These are phyloP conservation scores for Macrophomina tecta DNA, from an alignment of 2,329 filamentous ascomycete species.

Conservation along the genomic window DNA sequence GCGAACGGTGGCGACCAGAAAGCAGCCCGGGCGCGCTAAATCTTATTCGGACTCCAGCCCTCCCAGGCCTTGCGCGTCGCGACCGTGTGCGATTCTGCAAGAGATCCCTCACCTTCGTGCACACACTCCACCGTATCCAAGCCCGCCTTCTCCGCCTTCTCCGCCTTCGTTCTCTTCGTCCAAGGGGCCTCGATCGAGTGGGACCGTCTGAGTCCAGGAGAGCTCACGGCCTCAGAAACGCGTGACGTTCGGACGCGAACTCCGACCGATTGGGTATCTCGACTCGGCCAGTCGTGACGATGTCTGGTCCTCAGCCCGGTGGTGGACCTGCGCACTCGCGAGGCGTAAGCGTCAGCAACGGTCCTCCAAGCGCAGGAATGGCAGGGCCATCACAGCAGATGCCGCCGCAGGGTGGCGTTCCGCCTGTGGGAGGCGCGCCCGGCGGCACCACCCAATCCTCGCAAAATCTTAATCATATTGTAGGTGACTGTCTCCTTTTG, in stretches of 20 bases:
- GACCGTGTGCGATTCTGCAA: constrained; percentile 12
- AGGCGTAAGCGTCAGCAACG: constrained; percentile 50
- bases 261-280: constrained; percentile 27
- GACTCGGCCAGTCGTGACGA: constrained; percentile 33
- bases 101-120: background rate
- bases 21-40: constrained; percentile 26
- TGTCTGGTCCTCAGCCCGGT: constrained; percentile 46
- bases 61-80: constrained; percentile 3
- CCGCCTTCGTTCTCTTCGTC: background rate
- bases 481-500: constrained; percentile 59
- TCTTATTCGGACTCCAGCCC: constrained; percentile 22
- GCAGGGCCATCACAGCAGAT: constrained; percentile 49
- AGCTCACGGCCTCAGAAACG: constrained; percentile 34
- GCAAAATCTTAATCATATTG: constrained; percentile 94
- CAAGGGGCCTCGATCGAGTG: background rate
- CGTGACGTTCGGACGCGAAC: constrained; percentile 32
- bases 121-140: background rate
- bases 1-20: constrained; percentile 14
- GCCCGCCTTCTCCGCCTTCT: background rate
- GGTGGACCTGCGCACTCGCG: constrained; percentile 39
- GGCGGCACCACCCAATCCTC: constrained; percentile 68
- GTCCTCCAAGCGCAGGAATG: constrained; percentile 48
- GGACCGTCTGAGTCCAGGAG: background rate
- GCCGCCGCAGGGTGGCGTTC: constrained; percentile 55
- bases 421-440: constrained; percentile 54